Evolutionary conservation across 192 early-diverging fungal species (phyloP).

Genomic region (Backusella liffmaniae): DNA sequence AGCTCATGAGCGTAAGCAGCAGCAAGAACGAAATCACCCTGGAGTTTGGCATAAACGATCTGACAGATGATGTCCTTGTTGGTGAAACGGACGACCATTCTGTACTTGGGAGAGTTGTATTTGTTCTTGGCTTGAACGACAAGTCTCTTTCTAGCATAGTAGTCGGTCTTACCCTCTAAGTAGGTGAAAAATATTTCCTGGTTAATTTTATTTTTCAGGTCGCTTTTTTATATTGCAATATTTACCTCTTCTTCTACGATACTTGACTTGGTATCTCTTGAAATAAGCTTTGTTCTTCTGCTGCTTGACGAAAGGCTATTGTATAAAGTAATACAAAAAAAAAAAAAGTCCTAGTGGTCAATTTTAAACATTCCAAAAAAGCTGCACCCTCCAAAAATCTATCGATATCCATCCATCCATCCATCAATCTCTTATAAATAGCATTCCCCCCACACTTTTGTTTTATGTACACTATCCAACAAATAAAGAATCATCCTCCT

Average conservation of each 20-base stretch:
- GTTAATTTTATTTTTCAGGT: slow-evolving; percentile 1
- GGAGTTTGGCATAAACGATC: slow-evolving; percentile 97
- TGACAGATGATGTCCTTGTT: slow-evolving; percentile 97
- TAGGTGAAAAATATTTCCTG: background rate
- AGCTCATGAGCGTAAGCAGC: slow-evolving; percentile 98
- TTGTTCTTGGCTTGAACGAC: slow-evolving; percentile 99
- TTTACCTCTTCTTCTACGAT: slow-evolving; percentile 95
- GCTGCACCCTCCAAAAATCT: background rate
- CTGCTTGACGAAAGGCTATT: slow-evolving; percentile 39
- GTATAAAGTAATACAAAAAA: background rate
- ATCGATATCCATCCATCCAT: slow-evolving; percentile 3
- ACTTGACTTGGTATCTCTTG: slow-evolving; percentile 99
- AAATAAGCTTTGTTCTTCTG: slow-evolving; percentile 81
- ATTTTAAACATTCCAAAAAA: background rate
- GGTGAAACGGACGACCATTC: slow-evolving; percentile 99
- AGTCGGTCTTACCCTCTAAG: slow-evolving; percentile 99
- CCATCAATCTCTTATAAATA: background rate
- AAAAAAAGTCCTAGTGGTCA: background rate
- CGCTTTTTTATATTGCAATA: slow-evolving; percentile 7
- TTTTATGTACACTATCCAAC: background rate
- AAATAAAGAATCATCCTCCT: background rate
- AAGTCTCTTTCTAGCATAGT: slow-evolving; percentile 98
- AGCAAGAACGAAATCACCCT: slow-evolving; percentile 93
- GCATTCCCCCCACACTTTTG: background rate
- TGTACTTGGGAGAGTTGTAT: slow-evolving; percentile 99